A percentile compares a stretch with the other conserved stretches of the same genome.
Conservation (phyloP, 768 basidiomycete genomes). For the Pleurotus tuber-regium region DNA sequence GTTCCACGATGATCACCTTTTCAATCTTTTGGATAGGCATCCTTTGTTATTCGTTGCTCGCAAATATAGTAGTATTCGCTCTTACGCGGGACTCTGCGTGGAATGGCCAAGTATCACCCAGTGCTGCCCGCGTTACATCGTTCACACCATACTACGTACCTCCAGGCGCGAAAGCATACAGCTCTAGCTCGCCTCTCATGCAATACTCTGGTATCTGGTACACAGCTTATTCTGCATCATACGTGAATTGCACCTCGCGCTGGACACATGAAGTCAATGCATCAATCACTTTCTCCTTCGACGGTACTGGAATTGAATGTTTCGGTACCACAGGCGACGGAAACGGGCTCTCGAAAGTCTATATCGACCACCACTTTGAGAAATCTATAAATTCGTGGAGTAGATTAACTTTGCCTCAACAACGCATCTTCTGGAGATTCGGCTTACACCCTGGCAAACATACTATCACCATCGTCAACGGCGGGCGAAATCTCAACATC, state of each 20-base stretch:
- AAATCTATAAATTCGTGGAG: slow-evolving; percentile 46
- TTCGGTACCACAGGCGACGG: slow-evolving; percentile 57
- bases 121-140: slow-evolving; percentile 37
- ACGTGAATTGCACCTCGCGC: slow-evolving; percentile 47
- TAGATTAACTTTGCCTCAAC: slow-evolving; percentile 42
- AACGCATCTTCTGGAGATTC: slow-evolving; percentile 63
- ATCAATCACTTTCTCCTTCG: slow-evolving; percentile 54
- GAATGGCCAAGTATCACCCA: slow-evolving; percentile 62
- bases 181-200: slow-evolving; percentile 67
- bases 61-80: slow-evolving; percentile 12
- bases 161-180: slow-evolving; percentile 66
- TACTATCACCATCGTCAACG: slow-evolving; percentile 61
- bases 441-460: slow-evolving; percentile 52
- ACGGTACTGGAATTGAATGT: slow-evolving; percentile 78
- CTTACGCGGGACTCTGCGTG: slow-evolving; percentile 50
- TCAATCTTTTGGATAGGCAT: slow-evolving; percentile 4
- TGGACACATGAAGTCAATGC: slow-evolving; percentile 50
- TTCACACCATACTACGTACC: slow-evolving; percentile 77
- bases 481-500: slow-evolving; percentile 49
- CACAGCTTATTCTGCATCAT: slow-evolving; percentile 48
- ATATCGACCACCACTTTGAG: slow-evolving; percentile 51
- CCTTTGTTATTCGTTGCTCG: slow-evolving; percentile 12
- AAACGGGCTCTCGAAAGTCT: slow-evolving; percentile 57
- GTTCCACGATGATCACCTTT: slow-evolving; percentile 13
- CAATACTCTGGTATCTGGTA: slow-evolving; percentile 61